phyloP scores from a whole-genome alignment of 1,139 yeast genomes.

The Candida tetrigidarum region DNA sequence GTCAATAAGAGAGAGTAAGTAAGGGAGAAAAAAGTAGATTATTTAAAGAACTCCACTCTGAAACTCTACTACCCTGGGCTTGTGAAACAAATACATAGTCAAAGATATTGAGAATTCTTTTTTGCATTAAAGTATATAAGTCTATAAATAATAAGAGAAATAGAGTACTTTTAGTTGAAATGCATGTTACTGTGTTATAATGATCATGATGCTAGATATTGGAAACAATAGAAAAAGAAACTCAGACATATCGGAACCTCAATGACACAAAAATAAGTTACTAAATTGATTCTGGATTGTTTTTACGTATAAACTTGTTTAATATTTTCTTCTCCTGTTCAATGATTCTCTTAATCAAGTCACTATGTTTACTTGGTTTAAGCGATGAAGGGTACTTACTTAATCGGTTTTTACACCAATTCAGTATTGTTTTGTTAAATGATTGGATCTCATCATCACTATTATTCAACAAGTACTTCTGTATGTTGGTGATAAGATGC shows the following conservation, averaged over 20 bases:
- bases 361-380: slow-evolving; percentile 15
- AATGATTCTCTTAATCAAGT: slow-evolving; percentile 18
- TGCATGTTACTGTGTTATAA: not conserved
- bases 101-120: too few species aligned
- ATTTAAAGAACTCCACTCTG: not conserved
- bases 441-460: slow-evolving; percentile 16
- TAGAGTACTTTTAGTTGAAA: not conserved
- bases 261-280: not conserved
- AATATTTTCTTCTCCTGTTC: slow-evolving; percentile 23
- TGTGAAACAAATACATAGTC: not conserved
- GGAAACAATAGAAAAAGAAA: not conserved
- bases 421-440: slow-evolving; percentile 20
- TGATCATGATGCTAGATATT: not conserved
- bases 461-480: slow-evolving; percentile 17
- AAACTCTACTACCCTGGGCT: too few species aligned
- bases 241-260: not conserved
- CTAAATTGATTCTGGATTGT: slow-evolving; percentile 2
- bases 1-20: not conserved
- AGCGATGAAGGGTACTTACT: slow-evolving; percentile 18
- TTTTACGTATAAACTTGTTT: slow-evolving; percentile 14
- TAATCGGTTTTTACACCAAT: slow-evolving; percentile 28
- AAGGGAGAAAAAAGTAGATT: not conserved
- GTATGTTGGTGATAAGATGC: slow-evolving; percentile 12
- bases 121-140: too few species aligned
- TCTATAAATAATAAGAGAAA: not conserved